Evolutionary conservation across 345 rosid species (phyloP).

Genomic region (Populus ilicifolia): DNA sequence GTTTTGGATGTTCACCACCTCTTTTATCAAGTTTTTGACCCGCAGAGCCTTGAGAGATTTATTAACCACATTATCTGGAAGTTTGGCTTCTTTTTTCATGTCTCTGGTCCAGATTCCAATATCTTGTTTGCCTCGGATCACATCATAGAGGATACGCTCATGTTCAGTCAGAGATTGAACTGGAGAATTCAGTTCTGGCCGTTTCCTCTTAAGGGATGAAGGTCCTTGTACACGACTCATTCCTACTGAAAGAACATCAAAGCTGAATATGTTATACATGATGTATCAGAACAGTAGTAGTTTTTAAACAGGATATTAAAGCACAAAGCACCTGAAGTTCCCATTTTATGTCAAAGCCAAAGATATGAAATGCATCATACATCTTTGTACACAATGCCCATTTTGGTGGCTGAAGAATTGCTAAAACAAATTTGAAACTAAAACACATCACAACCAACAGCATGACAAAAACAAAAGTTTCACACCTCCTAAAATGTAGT

Average conservation of each 20-base stretch:
- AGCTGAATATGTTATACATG: neutral
- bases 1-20: neutral
- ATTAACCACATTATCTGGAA: slow-evolving; percentile 21
- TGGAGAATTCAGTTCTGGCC: slow-evolving; percentile 35
- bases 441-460: neutral
- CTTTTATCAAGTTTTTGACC: slow-evolving; percentile 30
- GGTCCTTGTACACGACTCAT: slow-evolving; percentile 17
- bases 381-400: neutral
- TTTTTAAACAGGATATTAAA: neutral
- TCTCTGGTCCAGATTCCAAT: slow-evolving; percentile 53
- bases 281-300: neutral
- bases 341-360: neutral
- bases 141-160: slow-evolving; percentile 39
- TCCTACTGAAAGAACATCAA: neutral
- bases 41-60: slow-evolving; percentile 48
- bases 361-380: neutral
- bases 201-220: slow-evolving; percentile 45
- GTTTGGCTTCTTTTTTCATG: slow-evolving; percentile 41
- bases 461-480: neutral
- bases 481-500: neutral
- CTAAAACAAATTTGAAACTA: neutral
- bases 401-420: neutral
- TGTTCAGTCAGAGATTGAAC: slow-evolving; percentile 40
- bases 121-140: slow-evolving; percentile 53
- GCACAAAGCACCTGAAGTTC: neutral